These are phyloP conservation scores for Tetrahymena elliotti DNA, from an alignment of 73 alveolate species.

Conservation along the genomic window DNA sequence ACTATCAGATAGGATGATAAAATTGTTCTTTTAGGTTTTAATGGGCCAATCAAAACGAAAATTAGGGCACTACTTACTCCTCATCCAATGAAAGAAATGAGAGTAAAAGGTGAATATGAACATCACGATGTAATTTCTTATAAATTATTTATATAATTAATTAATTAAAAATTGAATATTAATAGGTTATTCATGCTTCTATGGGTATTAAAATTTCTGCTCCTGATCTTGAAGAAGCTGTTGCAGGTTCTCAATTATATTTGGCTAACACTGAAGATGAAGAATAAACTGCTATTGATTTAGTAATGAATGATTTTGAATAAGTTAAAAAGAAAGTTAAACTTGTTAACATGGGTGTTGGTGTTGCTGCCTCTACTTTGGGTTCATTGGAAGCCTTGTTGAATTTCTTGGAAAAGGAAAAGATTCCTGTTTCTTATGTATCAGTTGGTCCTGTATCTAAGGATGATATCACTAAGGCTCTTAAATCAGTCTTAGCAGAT, in stretches of 20 bases:
- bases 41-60: conserved; percentile 98
- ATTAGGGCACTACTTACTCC: conserved; percentile 98
- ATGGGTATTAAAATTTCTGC: conserved; percentile 98
- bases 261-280: conserved; percentile 88
- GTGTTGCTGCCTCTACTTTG: conserved; percentile 97
- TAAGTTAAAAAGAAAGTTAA: conserved; percentile 85
- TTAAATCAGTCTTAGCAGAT: conserved; percentile 26
- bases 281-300: conserved; percentile 69
- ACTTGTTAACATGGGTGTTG: conserved; percentile 93
- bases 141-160: neutral
- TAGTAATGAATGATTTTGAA: conserved; percentile 76
- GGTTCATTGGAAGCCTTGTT: conserved; percentile 98
- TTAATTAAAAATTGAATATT: too few relatives aligned
- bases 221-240: conserved; percentile 96
- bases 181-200: conserved; percentile 64
- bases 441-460: conserved; percentile 95
- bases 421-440: conserved; percentile 89
- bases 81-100: conserved; percentile 96
- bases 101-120: conserved; percentile 98
- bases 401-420: conserved; percentile 72
- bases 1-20: conserved; percentile 93
- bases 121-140: conserved; percentile 71
- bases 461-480: conserved; percentile 92
- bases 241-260: conserved; percentile 96
- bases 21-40: conserved; percentile 94